These are phyloP conservation scores for Dinochytrium kinnereticum DNA, from an alignment of 371 early-diverging fungal species.

Conservation along the genomic window DNA sequence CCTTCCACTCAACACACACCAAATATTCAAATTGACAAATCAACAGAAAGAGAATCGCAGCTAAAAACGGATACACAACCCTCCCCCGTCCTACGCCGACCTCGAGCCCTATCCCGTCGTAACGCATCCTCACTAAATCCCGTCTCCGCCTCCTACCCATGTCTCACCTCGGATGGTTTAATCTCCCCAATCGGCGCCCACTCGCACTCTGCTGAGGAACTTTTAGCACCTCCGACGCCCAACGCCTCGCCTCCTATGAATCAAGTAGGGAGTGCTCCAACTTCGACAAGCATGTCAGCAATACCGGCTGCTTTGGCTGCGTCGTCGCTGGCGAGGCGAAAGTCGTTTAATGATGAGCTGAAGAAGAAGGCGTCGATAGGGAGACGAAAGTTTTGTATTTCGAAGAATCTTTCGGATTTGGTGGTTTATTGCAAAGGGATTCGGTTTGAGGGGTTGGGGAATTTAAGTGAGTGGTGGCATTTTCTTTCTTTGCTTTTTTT, in stretches of 20 bases:
- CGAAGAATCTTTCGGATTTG: constrained; percentile 66
- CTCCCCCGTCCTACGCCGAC: constrained; percentile 8
- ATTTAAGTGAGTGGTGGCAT: constrained; percentile 12
- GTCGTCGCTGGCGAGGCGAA: constrained; percentile 1
- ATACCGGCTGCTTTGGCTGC: background rate
- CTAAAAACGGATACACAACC: background rate
- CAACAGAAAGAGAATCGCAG: background rate
- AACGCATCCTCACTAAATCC: background rate
- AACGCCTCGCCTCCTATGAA: background rate
- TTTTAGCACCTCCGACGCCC: background rate
- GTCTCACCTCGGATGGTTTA: background rate
- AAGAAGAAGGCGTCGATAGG: constrained; percentile 4
- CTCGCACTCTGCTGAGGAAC: background rate
- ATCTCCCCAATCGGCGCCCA: background rate
- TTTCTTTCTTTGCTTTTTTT: background rate
- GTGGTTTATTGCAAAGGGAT: constrained; percentile 72
- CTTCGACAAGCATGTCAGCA: background rate
- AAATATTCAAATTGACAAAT: background rate
- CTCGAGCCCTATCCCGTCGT: background rate
- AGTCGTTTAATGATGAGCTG: constrained; percentile 3
- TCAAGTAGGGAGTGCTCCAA: too few species aligned
- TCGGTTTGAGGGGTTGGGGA: constrained; percentile 60
- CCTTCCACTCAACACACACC: too few species aligned
- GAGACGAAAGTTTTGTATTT: constrained; percentile 54
- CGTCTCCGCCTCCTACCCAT: background rate